phyloP scores from a whole-genome alignment of 2,329 filamentous ascomycete species.

The Ophiostoma pallidulum region DNA sequence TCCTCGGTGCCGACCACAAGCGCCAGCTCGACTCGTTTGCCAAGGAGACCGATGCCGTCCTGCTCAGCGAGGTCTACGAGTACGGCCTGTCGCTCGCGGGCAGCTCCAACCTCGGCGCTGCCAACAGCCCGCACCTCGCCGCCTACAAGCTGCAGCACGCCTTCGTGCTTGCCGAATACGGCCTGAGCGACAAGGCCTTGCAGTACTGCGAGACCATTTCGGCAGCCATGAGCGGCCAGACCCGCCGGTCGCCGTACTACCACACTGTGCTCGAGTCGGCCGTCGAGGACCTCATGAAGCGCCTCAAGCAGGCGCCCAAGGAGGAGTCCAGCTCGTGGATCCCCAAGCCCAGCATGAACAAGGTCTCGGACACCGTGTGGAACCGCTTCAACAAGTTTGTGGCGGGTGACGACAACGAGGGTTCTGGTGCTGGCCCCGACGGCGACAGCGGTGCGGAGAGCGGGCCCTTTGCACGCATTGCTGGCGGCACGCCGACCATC shows the following conservation, averaged over 20 bases:
- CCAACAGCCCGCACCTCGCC: slow-evolving; percentile 56
- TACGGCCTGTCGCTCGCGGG: slow-evolving; percentile 69
- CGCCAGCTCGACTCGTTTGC: slow-evolving; percentile 61
- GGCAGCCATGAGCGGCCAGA: slow-evolving; percentile 66
- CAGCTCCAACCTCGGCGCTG: slow-evolving; percentile 26
- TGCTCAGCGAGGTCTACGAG: slow-evolving; percentile 94
- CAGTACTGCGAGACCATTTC: slow-evolving; percentile 85
- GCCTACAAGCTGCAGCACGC: slow-evolving; percentile 90
- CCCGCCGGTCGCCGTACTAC: slow-evolving; percentile 79
- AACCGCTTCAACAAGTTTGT: slow-evolving; percentile 96
- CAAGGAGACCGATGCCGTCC: slow-evolving; percentile 73
- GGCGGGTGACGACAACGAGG: slow-evolving; percentile 74
- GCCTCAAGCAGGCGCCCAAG: slow-evolving; percentile 76
- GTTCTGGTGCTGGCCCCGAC: slow-evolving; percentile 43
- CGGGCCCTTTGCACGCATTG: slow-evolving; percentile 75
- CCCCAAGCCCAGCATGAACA: slow-evolving; percentile 89
- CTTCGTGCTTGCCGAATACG: slow-evolving; percentile 71
- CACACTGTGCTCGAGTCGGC: slow-evolving; percentile 62
- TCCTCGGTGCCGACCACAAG: slow-evolving; percentile 71
- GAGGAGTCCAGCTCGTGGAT: slow-evolving; percentile 86
- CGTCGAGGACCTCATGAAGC: slow-evolving; percentile 74
- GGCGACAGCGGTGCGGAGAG: slow-evolving; percentile 50
- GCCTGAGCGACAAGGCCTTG: slow-evolving; percentile 71
- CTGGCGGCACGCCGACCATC: slow-evolving; percentile 64
- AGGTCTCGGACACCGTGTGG: slow-evolving; percentile 84